phyloP scores from a whole-genome alignment of 2,329 filamentous ascomycete species.

The Whalleya microplaca region DNA sequence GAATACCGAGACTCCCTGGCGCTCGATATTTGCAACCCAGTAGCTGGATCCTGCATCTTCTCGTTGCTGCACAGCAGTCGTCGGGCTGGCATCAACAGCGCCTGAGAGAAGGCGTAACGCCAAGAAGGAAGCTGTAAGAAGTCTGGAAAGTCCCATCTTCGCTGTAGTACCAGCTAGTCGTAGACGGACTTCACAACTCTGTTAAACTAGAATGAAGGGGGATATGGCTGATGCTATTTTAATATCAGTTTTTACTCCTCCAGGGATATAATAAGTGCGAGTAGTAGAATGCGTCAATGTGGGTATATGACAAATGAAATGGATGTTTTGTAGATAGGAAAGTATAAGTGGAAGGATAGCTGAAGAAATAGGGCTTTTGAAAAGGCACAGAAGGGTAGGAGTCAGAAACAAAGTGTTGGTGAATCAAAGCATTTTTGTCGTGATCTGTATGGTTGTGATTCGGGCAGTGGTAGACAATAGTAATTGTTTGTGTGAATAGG shows the following conservation, averaged over 20 bases:
- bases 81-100: constrained; percentile 23
- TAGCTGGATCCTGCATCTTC: constrained; percentile 53
- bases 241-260: constrained; percentile 15
- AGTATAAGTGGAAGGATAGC: neutral
- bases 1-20: constrained; percentile 71
- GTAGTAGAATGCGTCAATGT: neutral
- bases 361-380: neutral
- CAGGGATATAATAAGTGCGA: neutral
- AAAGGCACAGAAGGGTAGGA: neutral
- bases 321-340: constrained; percentile 1
- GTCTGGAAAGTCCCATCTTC: constrained; percentile 39
- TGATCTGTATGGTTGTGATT: constrained; percentile 9
- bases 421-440: constrained; percentile 7
- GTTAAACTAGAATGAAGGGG: constrained; percentile 22
- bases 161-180: constrained; percentile 36
- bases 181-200: constrained; percentile 24
- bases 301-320: neutral
- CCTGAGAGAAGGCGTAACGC: constrained; percentile 32
- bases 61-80: constrained; percentile 27
- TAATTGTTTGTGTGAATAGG: constrained; percentile 29
- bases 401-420: neutral
- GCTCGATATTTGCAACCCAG: constrained; percentile 73
- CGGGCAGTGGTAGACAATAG: constrained; percentile 20
- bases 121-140: constrained; percentile 33
- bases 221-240: constrained; percentile 13